These are phyloP conservation scores for Clavulina sp. DNA, from an alignment of 768 basidiomycete genomes.

Conservation along the genomic window DNA sequence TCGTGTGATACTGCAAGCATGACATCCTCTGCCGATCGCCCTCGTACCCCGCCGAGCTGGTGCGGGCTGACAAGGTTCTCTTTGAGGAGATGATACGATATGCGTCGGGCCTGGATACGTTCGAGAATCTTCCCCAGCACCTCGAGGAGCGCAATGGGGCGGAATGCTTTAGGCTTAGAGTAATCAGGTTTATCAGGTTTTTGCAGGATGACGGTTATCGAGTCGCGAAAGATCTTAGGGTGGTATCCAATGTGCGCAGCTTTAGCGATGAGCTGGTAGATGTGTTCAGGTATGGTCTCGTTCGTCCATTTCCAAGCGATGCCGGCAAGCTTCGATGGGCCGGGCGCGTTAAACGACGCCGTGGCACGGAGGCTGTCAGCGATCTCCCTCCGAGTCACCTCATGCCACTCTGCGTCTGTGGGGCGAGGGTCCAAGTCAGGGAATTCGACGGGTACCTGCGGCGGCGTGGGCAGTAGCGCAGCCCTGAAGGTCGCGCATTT, in stretches of 20 bases:
- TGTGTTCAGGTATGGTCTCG: neutral
- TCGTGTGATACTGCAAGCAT: neutral
- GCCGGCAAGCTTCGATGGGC: constrained; percentile 14
- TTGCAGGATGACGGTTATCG: constrained; percentile 15
- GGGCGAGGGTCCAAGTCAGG: neutral
- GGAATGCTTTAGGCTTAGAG: constrained; percentile 20
- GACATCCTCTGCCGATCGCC: constrained; percentile 1
- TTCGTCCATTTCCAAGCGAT: constrained; percentile 13
- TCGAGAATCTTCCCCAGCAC: constrained; percentile 22
- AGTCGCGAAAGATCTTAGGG: constrained; percentile 3
- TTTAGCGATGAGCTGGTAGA: neutral
- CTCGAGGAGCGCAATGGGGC: constrained; percentile 21
- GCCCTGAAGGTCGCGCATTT: no score
- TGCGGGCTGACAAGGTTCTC: neutral
- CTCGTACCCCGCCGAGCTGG: constrained; percentile 3
- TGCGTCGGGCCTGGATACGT: constrained; percentile 14
- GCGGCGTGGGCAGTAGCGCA: neutral
- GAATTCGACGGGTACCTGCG: neutral
- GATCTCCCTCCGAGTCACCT: neutral
- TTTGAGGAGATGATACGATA: neutral
- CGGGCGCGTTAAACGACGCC: neutral
- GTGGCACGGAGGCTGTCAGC: neutral
- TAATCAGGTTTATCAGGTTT: constrained; percentile 25
- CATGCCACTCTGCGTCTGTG: neutral
- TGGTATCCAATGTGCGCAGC: constrained; percentile 8